A percentile compares a stretch with the other conserved stretches of the same genome.
Conservation (phyloP, 78 protist species). For the Creolimax fragrantissima region DNA sequence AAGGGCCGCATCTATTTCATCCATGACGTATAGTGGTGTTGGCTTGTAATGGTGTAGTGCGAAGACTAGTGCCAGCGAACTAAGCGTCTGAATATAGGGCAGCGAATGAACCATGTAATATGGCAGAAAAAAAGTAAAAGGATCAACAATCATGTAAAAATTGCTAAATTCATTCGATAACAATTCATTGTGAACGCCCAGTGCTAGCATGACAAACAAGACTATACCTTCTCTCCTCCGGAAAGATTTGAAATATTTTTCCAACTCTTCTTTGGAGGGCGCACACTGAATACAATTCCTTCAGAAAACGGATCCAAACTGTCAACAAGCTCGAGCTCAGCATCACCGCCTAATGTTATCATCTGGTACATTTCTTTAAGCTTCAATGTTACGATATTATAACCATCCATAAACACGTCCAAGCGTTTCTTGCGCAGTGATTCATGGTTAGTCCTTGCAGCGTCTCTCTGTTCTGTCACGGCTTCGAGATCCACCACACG, state of each 20-base stretch:
- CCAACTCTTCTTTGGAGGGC: slow-evolving; percentile 98
- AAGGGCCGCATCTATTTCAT: slow-evolving; percentile 99
- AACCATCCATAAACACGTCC: slow-evolving; percentile 95
- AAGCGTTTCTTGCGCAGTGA: slow-evolving; percentile 55
- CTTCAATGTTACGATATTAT: slow-evolving; percentile 65
- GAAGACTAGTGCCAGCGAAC: slow-evolving; percentile 96
- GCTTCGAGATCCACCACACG: slow-evolving; percentile 45
- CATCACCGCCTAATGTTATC: slow-evolving; percentile 99
- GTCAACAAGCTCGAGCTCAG: slow-evolving; percentile 98
- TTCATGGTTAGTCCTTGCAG: slow-evolving; percentile 34
- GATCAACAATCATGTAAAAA: not conserved
- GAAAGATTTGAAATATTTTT: slow-evolving; percentile 94
- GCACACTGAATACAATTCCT: slow-evolving; percentile 88
- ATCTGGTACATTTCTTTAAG: slow-evolving; percentile 92
- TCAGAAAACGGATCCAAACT: slow-evolving; percentile 96
- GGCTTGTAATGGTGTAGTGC: slow-evolving; percentile 99
- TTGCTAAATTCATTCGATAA: not conserved
- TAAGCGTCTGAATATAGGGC: slow-evolving; percentile 74
- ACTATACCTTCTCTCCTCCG: slow-evolving; percentile 92
- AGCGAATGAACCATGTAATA: not conserved
- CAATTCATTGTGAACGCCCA: too few relatives aligned
- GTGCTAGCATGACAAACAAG: too few relatives aligned
- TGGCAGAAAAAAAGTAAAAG: not conserved
- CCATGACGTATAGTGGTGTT: slow-evolving; percentile 99
- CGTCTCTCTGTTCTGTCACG: slow-evolving; percentile 55